Base-by-base conservation (phyloP, 352 stramenopile genomes). In the Phytophthora boehmeriae region DNA sequence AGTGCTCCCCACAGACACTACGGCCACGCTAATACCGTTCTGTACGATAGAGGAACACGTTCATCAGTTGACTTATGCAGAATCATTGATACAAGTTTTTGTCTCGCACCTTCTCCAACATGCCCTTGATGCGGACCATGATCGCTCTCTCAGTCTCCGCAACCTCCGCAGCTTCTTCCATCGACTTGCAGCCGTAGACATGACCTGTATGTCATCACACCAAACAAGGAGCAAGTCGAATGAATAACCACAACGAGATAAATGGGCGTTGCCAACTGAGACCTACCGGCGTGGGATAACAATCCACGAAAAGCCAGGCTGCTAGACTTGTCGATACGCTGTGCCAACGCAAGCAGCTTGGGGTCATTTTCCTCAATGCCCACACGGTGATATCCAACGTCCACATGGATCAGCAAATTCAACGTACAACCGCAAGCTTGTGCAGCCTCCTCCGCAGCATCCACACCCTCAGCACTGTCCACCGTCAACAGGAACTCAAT, bases 381-480 rank as follows among this genome's bases (percentile, higher is more conserved):
- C 23, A 90, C 83, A 20, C 83, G 83, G 60, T 92, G 80, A 46
- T 93, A 93, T 28, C 83, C 83, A 0, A 90, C 79, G 38, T 90
- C 83, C 20, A 93, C 80, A 41, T 93, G 81, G 39, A 93, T 61
- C 52, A 93, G 68, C 35, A 90, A 65, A n/a, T 77, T 77, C 19
- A 86, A 53, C 2, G 34, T 58, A 56, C 71, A 80, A 41, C 79
- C 71, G 55, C 63, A 75, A 44, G 68, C 50, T 17, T 71, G 67
- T 13, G 73, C 79, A 3, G 75, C 77, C 51, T 79, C 77, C 47
- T 88, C 78, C 10, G 80, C 71, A 20, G 81, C 80, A 14, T 81
- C 56, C 17, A 88, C 57, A 5, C 83, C 83, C 20, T 83, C 52
- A 2, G 70, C 41, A 36, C 77, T 89, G 70, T 93, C 81, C 47